Evolutionary conservation across 2,329 filamentous ascomycete species (phyloP).

Genomic region (Neoscytalidium dimidiatum): DNA sequence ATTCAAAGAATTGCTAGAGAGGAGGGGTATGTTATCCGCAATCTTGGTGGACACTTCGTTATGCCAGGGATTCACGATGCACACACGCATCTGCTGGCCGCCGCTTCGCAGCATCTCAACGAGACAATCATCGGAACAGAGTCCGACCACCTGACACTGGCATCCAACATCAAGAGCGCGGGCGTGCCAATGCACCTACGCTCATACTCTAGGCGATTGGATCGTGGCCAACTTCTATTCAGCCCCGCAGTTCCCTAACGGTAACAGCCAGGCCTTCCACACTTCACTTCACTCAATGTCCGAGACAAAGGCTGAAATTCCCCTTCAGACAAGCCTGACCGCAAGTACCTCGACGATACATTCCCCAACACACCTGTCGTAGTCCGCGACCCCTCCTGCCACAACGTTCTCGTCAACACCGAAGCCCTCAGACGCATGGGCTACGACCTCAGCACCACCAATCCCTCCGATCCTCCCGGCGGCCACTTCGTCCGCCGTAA

Average conservation of each 20-base stretch:
- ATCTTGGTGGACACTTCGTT: slow-evolving; percentile 32
- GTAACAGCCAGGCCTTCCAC: neutral
- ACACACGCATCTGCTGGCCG: slow-evolving; percentile 35
- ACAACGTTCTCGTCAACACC: slow-evolving; percentile 32
- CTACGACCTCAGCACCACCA: slow-evolving; percentile 27
- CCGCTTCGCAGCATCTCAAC: slow-evolving; percentile 30
- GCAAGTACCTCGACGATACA: slow-evolving; percentile 26
- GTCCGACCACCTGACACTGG: slow-evolving; percentile 26
- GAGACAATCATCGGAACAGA: slow-evolving; percentile 31
- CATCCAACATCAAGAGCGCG: slow-evolving; percentile 28
- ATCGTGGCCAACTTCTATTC: slow-evolving; percentile 23
- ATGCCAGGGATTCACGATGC: slow-evolving; percentile 43
- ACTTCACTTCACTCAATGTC: too few relatives aligned
- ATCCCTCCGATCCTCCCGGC: slow-evolving; percentile 27
- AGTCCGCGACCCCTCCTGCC: slow-evolving; percentile 31
- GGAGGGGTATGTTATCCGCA: slow-evolving; percentile 23
- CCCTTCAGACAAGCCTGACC: slow-evolving; percentile 18
- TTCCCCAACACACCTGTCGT: slow-evolving; percentile 35
- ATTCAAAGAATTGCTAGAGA: neutral
- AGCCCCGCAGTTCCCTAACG: slow-evolving; percentile 27
- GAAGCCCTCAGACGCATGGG: slow-evolving; percentile 28
- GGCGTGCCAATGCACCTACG: slow-evolving; percentile 31
- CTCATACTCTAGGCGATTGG: slow-evolving; percentile 29
- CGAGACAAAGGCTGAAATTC: neutral
- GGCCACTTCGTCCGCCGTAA: slow-evolving; percentile 29